Conservation (phyloP, 2,329 filamentous ascomycete genomes). For the Fusarium circinatum region DNA sequence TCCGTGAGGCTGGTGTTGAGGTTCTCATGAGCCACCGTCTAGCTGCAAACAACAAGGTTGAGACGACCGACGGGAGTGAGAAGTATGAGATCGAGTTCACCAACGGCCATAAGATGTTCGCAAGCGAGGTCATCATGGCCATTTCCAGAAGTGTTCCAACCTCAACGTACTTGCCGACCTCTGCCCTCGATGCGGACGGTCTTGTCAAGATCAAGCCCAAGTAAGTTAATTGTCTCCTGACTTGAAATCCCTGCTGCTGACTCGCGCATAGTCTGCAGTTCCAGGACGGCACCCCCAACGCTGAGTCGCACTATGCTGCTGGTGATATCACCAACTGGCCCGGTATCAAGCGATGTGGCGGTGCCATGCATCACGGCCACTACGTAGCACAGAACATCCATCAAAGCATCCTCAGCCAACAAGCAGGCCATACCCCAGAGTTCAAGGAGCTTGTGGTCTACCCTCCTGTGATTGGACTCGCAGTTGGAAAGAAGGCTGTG, state of each 20-base stretch:
- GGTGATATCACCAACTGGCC: constrained; percentile 78
- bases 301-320: constrained; percentile 71
- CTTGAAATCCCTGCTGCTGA: background rate
- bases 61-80: constrained; percentile 53
- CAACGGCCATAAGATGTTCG: constrained; percentile 67
- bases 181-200: constrained; percentile 69
- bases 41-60: constrained; percentile 57
- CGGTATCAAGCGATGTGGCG: constrained; percentile 82
- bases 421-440: constrained; percentile 53
- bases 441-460: constrained; percentile 64
- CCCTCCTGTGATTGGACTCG: constrained; percentile 75
- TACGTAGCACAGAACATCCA: constrained; percentile 74
- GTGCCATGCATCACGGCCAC: constrained; percentile 79
- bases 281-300: constrained; percentile 63
- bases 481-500: constrained; percentile 75
- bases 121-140: constrained; percentile 75
- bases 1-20: constrained; percentile 72
- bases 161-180: constrained; percentile 68
- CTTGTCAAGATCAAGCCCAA: constrained; percentile 71
- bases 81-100: constrained; percentile 65
- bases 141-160: constrained; percentile 72
- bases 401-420: constrained; percentile 64
- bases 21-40: constrained; percentile 71
- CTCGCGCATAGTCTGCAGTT: constrained; percentile 62
- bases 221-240: constrained; percentile 49